A percentile compares a stretch with the other conserved stretches of the same genome.
These are phyloP conservation scores for Trematosphaeria pertusa DNA, from an alignment of 2,329 filamentous ascomycete species.

Conservation along the genomic window DNA sequence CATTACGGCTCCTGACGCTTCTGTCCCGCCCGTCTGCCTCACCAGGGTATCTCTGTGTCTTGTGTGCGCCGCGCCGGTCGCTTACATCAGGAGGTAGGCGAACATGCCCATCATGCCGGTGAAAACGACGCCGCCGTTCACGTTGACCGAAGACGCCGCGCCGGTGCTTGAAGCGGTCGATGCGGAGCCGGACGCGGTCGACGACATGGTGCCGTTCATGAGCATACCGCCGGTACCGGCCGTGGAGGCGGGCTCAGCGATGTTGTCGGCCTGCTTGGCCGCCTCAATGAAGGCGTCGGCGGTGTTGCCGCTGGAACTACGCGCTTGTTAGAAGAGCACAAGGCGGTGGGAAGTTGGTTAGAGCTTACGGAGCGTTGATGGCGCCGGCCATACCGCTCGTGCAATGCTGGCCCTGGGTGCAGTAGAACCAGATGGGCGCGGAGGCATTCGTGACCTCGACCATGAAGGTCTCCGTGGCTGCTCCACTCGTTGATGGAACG, in stretches of 20 bases:
- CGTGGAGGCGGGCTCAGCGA: conserved; percentile 16
- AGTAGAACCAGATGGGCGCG: conserved; percentile 51
- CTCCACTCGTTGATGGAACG: conserved; percentile 36
- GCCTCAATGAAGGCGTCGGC: conserved; percentile 4
- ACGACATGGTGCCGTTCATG: conserved; percentile 14
- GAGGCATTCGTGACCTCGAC: conserved; percentile 45
- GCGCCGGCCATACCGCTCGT: conserved; percentile 50
- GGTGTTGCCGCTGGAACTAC: conserved; percentile 8
- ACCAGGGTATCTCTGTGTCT: conserved; percentile 5
- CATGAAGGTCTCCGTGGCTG: conserved; percentile 37
- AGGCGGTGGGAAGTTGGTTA: neutral
- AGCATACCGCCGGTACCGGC: conserved; percentile 22
- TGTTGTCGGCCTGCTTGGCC: conserved; percentile 12
- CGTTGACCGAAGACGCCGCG: conserved; percentile 19
- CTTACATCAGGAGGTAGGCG: conserved; percentile 28
- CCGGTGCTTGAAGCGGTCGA: conserved; percentile 12
- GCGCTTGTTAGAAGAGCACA: conserved; percentile 1
- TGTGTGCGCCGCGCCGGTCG: neutral
- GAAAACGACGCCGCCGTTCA: conserved; percentile 15
- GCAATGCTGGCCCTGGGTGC: conserved; percentile 48
- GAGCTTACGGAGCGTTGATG: conserved; percentile 47
- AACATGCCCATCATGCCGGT: conserved; percentile 24
- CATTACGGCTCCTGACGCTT: neutral
- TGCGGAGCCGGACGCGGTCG: neutral
- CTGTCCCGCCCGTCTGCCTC: neutral